phyloP scores from a whole-genome alignment of 106 monocot species.

The Gastrodia elata region DNA sequence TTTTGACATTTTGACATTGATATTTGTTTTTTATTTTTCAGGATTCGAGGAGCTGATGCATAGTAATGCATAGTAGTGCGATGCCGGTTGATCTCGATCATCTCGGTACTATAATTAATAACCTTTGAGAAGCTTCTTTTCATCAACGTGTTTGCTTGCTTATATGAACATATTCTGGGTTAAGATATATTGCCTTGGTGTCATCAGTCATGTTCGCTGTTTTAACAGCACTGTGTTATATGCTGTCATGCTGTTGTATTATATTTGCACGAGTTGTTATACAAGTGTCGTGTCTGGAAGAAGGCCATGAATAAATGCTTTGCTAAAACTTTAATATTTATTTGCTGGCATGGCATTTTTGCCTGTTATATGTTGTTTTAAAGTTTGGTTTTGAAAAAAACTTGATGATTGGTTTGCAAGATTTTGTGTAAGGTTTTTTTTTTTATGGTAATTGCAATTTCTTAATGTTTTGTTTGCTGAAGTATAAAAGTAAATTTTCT shows the following conservation, averaged over 20 bases:
- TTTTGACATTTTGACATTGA: neutral
- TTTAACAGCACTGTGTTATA: neutral
- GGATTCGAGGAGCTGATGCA: constrained; percentile 2
- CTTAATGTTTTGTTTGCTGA: too few species aligned
- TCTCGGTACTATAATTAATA: neutral
- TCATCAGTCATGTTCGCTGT: neutral
- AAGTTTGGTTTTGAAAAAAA: too few species aligned
- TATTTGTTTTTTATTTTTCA: neutral
- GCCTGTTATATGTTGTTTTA: too few species aligned
- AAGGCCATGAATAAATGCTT: neutral
- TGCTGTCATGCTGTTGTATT: neutral
- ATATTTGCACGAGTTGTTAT: neutral
- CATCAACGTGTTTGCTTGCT: neutral
- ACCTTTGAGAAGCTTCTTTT: neutral
- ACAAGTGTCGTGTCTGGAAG: neutral
- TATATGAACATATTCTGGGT: neutral
- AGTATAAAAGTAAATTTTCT: too few species aligned
- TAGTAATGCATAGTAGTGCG: neutral
- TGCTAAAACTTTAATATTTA: neutral
- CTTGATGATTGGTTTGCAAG: too few species aligned
- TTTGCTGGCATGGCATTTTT: neutral
- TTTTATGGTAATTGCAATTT: too few species aligned
- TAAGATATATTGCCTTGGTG: neutral
- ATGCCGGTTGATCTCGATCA: neutral
- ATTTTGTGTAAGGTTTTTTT: too few species aligned